Evolutionary conservation across 768 basidiomycete genomes (phyloP).

Genomic region (Pulveroboletus frians): DNA sequence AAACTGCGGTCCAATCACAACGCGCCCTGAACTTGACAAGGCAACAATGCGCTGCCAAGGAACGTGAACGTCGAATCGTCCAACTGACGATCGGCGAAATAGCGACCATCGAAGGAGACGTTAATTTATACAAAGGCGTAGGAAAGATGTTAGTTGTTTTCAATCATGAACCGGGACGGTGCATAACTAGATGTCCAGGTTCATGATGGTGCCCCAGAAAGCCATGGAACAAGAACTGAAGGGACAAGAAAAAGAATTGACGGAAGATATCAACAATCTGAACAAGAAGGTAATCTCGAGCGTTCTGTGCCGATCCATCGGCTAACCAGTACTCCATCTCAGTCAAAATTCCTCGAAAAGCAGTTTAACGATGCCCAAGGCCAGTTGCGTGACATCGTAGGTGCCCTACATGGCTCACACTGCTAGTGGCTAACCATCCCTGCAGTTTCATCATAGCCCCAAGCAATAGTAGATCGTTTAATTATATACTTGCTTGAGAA

Average conservation of each 20-base stretch:
- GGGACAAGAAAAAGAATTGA: slow-evolving; percentile 72
- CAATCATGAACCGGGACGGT: background rate
- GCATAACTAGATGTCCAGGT: slow-evolving; percentile 47
- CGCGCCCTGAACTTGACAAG: slow-evolving; percentile 64
- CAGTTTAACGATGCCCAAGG: slow-evolving; percentile 87
- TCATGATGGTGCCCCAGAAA: slow-evolving; percentile 78
- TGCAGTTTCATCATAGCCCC: slow-evolving; percentile 29
- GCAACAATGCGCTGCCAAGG: slow-evolving; percentile 76
- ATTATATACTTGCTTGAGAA: slow-evolving; percentile 4
- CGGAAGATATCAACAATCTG: slow-evolving; percentile 76
- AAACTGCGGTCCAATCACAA: slow-evolving; percentile 83
- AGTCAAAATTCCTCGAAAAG: slow-evolving; percentile 92
- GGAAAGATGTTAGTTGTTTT: slow-evolving; percentile 74
- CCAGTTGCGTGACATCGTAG: slow-evolving; percentile 80
- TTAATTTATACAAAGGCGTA: slow-evolving; percentile 89
- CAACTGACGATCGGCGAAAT: slow-evolving; percentile 88
- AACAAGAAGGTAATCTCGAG: slow-evolving; percentile 71
- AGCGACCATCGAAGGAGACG: slow-evolving; percentile 58
- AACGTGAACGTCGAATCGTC: slow-evolving; percentile 83
- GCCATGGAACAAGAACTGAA: slow-evolving; percentile 76
- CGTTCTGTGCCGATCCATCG: background rate
- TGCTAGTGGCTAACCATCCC: slow-evolving; percentile 2
- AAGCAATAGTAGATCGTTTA: slow-evolving; percentile 19
- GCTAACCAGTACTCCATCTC: background rate
- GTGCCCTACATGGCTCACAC: slow-evolving; percentile 19